Evolutionary conservation across 2,329 filamentous ascomycete genomes (phyloP), one percentile per base, ranked within the genome.

Genomic region (Tolypocladium album): DNA sequence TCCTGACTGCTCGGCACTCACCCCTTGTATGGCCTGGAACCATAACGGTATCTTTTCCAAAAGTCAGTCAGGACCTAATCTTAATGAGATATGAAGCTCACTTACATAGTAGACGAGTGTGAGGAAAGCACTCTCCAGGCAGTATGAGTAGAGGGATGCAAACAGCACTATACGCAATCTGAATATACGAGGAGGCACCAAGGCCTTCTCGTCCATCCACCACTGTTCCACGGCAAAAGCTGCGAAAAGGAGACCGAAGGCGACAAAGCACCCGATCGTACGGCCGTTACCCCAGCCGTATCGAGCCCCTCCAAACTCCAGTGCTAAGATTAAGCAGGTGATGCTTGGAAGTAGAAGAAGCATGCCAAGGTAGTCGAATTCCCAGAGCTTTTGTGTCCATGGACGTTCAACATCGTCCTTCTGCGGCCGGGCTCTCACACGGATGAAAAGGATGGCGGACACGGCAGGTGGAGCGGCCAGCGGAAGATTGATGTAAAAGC

Each of bases 31-130:
- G 31, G 56, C 56, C 22, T 57, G 56, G 31, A 57, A 57, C 56
- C 56, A 57, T 8, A 57, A 31, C 5, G 56, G 56, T 38, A 57
- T 57, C 56, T 57, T 7, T 8, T 15, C 7, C 7, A 11, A 20
- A 2, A 20, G 3, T 52, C 47, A 3, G 24, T 52, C 13, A 52
- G 47, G 3, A 52, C 15, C 7, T 1, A 6, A 4, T 20, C 17
- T 15, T 7, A 20, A 34, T 11, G 15, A 2, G 47, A 31, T 15
- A 17, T 34, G 13, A n/a, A 6, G 7, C 13, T 27, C 20, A 36
- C 40, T 57, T 36, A 57, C 56, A n/a, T 57, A 57, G 40, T 57
- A 57, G 20, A 57, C 56, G 6, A 57, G 42, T n/a, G 36, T 47
- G 42, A 57, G 56, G 22, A 57, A 57, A 9, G 56, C 40, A 36